These are phyloP conservation scores for Tolypocladium amazonense DNA, from an alignment of 2,329 filamentous ascomycete genomes.

Conservation along the genomic window DNA sequence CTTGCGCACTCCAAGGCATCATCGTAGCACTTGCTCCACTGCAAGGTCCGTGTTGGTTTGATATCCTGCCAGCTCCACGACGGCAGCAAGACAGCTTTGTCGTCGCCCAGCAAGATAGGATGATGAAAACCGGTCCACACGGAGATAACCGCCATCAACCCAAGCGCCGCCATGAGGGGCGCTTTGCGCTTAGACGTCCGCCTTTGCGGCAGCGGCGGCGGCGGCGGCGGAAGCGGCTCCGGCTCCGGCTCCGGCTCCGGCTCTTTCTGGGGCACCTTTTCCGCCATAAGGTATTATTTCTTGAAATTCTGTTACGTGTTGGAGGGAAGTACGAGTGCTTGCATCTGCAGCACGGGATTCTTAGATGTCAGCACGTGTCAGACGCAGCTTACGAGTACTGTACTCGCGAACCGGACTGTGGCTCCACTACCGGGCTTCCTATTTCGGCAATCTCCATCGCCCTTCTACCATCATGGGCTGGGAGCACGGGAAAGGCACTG, in stretches of 20 bases:
- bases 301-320: no score
- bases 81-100: neutral
- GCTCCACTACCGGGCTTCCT: no score
- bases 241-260: no score
- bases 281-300: neutral
- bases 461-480: slow-evolving; percentile 85
- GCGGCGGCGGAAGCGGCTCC: no score
- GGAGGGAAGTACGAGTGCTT: no score
- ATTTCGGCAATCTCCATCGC: no score
- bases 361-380: no score
- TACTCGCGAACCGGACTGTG: no score
- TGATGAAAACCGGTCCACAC: neutral
- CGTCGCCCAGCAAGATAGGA: neutral
- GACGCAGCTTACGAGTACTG: no score
- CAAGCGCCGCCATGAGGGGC: slow-evolving; percentile 5
- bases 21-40: neutral
- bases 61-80: slow-evolving; percentile 18
- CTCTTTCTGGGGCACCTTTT: neutral
- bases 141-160: slow-evolving; percentile 9
- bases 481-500: slow-evolving; percentile 62
- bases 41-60: slow-evolving; percentile 14
- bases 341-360: no score
- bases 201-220: neutral
- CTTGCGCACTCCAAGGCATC: slow-evolving; percentile 19
- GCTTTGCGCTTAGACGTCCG: neutral